Conservation (phyloP, 1,284 basidiomycete species). For the Taiwanofungus camphoratus region DNA sequence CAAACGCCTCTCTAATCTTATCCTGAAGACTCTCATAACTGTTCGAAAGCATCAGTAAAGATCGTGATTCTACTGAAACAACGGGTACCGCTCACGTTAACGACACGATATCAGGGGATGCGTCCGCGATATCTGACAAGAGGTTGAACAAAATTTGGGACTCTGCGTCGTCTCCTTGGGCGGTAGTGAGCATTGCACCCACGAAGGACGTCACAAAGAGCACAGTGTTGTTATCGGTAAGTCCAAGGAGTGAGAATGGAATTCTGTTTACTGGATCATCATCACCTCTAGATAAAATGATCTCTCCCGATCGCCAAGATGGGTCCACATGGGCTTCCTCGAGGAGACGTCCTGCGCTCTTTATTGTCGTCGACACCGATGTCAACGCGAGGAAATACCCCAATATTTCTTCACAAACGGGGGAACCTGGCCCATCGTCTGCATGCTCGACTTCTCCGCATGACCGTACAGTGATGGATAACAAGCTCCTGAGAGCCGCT, state of each 20-base stretch:
- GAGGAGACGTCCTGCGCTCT: slow-evolving; percentile 54
- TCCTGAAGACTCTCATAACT: slow-evolving; percentile 81
- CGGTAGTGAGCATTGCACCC: slow-evolving; percentile 71
- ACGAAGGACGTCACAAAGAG: slow-evolving; percentile 73
- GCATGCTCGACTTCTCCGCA: slow-evolving; percentile 33
- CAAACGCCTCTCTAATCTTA: slow-evolving; percentile 71
- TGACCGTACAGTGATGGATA: slow-evolving; percentile 51
- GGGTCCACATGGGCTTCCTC: slow-evolving; percentile 54
- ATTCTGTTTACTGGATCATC: slow-evolving; percentile 48
- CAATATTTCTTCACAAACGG: slow-evolving; percentile 55
- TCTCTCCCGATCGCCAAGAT: slow-evolving; percentile 37
- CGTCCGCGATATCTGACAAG: slow-evolving; percentile 67
- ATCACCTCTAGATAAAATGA: slow-evolving; percentile 30
- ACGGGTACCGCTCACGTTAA: slow-evolving; percentile 52
- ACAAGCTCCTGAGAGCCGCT: slow-evolving; percentile 48
- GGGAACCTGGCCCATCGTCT: slow-evolving; percentile 33
- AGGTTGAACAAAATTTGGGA: slow-evolving; percentile 76
- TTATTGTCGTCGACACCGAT: slow-evolving; percentile 57
- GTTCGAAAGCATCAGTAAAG: slow-evolving; percentile 8
- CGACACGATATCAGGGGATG: slow-evolving; percentile 71
- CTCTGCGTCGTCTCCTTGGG: slow-evolving; percentile 78
- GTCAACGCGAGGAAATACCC: slow-evolving; percentile 82
- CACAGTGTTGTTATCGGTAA: slow-evolving; percentile 62
- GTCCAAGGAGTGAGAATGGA: slow-evolving; percentile 54
- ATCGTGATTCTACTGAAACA: not conserved